Percentiles rank a stretch among this genome's conserved stretches.
Conservation (phyloP, 345 rosid species). For the Gossypium raimondii region DNA sequence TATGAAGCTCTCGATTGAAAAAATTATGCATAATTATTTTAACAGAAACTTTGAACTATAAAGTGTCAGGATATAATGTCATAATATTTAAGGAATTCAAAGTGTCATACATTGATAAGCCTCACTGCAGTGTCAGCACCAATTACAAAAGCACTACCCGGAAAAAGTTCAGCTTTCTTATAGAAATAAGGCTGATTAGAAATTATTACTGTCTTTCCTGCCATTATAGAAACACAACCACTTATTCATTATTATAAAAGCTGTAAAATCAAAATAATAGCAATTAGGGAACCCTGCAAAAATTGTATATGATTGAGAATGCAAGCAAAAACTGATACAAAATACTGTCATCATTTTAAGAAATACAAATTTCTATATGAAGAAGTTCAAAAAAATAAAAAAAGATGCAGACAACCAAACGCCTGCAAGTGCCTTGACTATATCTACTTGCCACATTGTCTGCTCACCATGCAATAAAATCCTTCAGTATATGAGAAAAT, state of each 20-base stretch:
- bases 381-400: background rate
- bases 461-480: background rate
- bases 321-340: background rate
- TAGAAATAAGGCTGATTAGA: constrained; percentile 94
- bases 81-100: too few species aligned
- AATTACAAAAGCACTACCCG: constrained; percentile 89
- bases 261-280: constrained; percentile 1
- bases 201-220: constrained; percentile 82
- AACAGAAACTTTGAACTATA: too few species aligned
- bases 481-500: background rate
- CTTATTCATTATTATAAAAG: background rate
- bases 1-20: too few species aligned
- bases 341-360: constrained; percentile 1
- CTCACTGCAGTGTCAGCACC: constrained; percentile 92
- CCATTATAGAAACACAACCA: constrained; percentile 25
- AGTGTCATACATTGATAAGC: constrained; percentile 31
- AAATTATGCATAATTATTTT: too few species aligned
- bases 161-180: constrained; percentile 91
- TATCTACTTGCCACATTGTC: background rate
- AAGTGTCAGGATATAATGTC: too few species aligned
- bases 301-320: background rate
- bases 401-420: background rate
- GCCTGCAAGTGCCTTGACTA: background rate
- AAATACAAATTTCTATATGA: background rate
- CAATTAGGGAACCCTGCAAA: background rate